A percentile compares a stretch with the other conserved stretches of the same genome.
These are phyloP conservation scores for Rhodotorula paludigena DNA, from an alignment of 768 basidiomycete genomes.

Conservation along the genomic window DNA sequence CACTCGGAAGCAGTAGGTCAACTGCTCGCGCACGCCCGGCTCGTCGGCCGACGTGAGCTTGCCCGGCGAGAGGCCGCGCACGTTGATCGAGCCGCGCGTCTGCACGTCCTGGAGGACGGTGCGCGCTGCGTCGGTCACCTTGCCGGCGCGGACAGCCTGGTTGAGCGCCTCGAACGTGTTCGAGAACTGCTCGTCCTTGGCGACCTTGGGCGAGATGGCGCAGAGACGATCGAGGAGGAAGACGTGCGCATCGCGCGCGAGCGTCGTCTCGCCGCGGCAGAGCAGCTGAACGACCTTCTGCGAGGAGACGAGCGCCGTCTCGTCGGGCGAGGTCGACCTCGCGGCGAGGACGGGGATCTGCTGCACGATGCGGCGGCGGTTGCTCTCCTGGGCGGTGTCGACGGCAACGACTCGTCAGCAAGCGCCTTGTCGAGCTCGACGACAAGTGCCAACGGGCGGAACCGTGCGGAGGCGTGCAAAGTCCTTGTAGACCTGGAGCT, in stretches of 20 bases:
- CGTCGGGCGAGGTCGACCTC: constrained; percentile 70
- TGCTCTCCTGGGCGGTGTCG: constrained; percentile 75
- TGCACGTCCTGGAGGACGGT: constrained; percentile 74
- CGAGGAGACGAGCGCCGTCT: constrained; percentile 83
- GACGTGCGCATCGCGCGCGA: constrained; percentile 82
- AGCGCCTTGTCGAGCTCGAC: constrained; percentile 76
- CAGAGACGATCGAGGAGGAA: constrained; percentile 83
- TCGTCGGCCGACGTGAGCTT: constrained; percentile 37
- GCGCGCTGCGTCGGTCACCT: constrained; percentile 69
- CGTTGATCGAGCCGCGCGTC: constrained; percentile 49
- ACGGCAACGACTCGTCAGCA: constrained; percentile 65
- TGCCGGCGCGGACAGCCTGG: constrained; percentile 66
- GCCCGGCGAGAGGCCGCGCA: constrained; percentile 21
- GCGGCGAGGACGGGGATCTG: constrained; percentile 77
- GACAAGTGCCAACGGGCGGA: constrained; percentile 45
- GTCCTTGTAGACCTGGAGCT: constrained; percentile 89
- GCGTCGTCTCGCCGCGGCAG: constrained; percentile 77
- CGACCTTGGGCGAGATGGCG: constrained; percentile 80
- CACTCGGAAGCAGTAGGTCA: constrained; percentile 57
- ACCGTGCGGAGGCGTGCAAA: constrained; percentile 58
- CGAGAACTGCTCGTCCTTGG: constrained; percentile 79
- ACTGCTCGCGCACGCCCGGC: constrained; percentile 45
- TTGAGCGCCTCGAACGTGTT: constrained; percentile 74
- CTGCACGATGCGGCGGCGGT: constrained; percentile 75
- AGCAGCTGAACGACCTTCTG: constrained; percentile 94